Conservation (phyloP, 768 basidiomycete species). For the Pholiota molesta region DNA sequence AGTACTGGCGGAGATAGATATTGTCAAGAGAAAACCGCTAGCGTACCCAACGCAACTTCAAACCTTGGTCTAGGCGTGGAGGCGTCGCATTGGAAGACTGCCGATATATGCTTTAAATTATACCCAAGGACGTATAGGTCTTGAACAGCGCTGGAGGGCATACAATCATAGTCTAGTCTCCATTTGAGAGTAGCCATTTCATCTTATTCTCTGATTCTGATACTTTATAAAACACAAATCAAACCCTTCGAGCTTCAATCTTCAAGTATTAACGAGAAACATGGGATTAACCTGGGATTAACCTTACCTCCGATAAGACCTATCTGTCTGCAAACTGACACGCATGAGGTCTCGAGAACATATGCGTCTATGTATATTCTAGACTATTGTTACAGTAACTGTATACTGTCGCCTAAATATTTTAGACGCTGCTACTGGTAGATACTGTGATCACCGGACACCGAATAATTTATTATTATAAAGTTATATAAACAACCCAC, state of each 20-base stretch:
- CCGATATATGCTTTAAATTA: not conserved
- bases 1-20: not conserved
- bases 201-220: not conserved
- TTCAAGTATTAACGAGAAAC: not conserved
- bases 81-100: not conserved
- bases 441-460: conserved; percentile 2
- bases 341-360: not conserved
- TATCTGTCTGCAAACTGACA: not conserved
- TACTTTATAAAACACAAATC: not conserved
- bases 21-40: not conserved
- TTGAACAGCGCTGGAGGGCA: too few species aligned
- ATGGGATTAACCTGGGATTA: not conserved
- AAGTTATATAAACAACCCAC: not conserved
- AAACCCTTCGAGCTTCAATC: too few species aligned
- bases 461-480: not conserved
- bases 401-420: not conserved
- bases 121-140: not conserved
- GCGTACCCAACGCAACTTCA: too few species aligned
- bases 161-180: too few species aligned
- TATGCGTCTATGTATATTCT: not conserved
- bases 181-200: too few species aligned
- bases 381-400: not conserved
- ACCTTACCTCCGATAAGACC: not conserved
- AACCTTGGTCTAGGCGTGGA: not conserved
- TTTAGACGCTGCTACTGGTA: not conserved